phyloP scores from a whole-genome alignment of 805 yeast species.

The Candida fluviatilis region DNA sequence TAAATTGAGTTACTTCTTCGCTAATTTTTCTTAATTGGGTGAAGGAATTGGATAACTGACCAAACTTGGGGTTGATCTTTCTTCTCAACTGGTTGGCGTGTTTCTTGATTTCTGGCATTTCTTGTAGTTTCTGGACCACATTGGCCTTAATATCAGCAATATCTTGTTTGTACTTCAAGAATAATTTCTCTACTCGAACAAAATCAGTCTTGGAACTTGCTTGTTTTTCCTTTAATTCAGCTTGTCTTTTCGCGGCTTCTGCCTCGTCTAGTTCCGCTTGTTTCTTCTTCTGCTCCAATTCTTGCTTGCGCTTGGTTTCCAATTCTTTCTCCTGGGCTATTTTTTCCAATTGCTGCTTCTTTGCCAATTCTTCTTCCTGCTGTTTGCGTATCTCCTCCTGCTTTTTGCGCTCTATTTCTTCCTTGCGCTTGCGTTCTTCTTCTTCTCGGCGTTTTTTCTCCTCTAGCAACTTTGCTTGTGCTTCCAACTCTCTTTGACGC shows the following conservation, averaged over 20 bases:
- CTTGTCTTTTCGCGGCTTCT: slow-evolving; percentile 16
- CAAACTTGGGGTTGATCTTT: slow-evolving; percentile 82
- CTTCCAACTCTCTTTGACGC: slow-evolving; percentile 14
- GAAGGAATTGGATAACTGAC: slow-evolving; percentile 77
- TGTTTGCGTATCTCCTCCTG: slow-evolving; percentile 8
- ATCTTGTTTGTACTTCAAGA: slow-evolving; percentile 45
- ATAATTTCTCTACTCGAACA: slow-evolving; percentile 37
- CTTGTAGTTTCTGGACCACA: slow-evolving; percentile 52
- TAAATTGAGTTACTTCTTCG: slow-evolving; percentile 45
- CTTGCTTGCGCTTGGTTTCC: slow-evolving; percentile 17
- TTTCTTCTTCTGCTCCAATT: slow-evolving; percentile 15
- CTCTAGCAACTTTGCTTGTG: slow-evolving; percentile 19
- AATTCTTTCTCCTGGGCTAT: slow-evolving; percentile 11
- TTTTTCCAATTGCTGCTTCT: slow-evolving; percentile 4
- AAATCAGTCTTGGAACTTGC: slow-evolving; percentile 32
- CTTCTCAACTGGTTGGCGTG: slow-evolving; percentile 60
- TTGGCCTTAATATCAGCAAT: slow-evolving; percentile 56
- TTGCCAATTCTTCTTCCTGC: slow-evolving; percentile 9
- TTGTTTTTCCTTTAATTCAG: slow-evolving; percentile 15
- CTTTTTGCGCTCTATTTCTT: slow-evolving; percentile 11
- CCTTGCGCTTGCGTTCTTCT: slow-evolving; percentile 11
- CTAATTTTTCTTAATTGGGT: slow-evolving; percentile 53
- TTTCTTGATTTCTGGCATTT: slow-evolving; percentile 49
- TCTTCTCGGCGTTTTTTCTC: slow-evolving; percentile 10
- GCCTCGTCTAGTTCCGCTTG: slow-evolving; percentile 12